phyloP scores from a whole-genome alignment of 495 filamentous ascomycete species.

The Penicillium odoratum region DNA sequence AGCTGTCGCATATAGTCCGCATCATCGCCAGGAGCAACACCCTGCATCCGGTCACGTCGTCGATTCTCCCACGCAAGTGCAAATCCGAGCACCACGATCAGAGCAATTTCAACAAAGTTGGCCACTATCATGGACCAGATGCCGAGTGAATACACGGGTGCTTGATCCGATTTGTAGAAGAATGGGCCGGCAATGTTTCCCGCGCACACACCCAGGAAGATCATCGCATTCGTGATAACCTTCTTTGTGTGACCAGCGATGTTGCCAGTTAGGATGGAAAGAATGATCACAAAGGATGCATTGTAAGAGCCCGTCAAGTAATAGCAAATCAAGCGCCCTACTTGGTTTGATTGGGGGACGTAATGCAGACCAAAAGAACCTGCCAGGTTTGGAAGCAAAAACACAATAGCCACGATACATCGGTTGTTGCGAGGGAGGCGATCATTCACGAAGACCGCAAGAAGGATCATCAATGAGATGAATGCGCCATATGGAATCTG shows the following conservation, averaged over 20 bases:
- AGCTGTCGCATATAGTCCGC: slow-evolving; percentile 24
- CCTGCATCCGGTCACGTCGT: slow-evolving; percentile 42
- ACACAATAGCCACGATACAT: slow-evolving; percentile 47
- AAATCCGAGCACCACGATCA: slow-evolving; percentile 40
- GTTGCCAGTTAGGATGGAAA: slow-evolving; percentile 55
- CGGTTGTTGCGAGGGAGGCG: slow-evolving; percentile 47
- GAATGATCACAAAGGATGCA: slow-evolving; percentile 56
- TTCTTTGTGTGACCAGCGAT: slow-evolving; percentile 61
- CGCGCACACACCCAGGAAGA: slow-evolving; percentile 46
- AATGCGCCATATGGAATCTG: slow-evolving; percentile 55
- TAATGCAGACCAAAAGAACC: slow-evolving; percentile 51
- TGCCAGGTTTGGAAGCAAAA: slow-evolving; percentile 50
- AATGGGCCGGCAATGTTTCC: slow-evolving; percentile 55
- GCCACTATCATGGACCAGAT: slow-evolving; percentile 53
- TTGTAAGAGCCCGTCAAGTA: slow-evolving; percentile 55
- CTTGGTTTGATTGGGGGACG: slow-evolving; percentile 35
- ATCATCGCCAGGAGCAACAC: slow-evolving; percentile 26
- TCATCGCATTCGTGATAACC: slow-evolving; percentile 51
- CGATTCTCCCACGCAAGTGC: slow-evolving; percentile 49
- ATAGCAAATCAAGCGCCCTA: slow-evolving; percentile 44
- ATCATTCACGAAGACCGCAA: slow-evolving; percentile 52
- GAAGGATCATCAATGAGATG: slow-evolving; percentile 52
- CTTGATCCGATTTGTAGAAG: slow-evolving; percentile 54
- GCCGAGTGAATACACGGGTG: slow-evolving; percentile 49
- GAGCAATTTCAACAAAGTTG: slow-evolving; percentile 44